Evolutionary conservation across 495 filamentous ascomycete genomes (phyloP).

Genomic region (Aspergillus panamensis): DNA sequence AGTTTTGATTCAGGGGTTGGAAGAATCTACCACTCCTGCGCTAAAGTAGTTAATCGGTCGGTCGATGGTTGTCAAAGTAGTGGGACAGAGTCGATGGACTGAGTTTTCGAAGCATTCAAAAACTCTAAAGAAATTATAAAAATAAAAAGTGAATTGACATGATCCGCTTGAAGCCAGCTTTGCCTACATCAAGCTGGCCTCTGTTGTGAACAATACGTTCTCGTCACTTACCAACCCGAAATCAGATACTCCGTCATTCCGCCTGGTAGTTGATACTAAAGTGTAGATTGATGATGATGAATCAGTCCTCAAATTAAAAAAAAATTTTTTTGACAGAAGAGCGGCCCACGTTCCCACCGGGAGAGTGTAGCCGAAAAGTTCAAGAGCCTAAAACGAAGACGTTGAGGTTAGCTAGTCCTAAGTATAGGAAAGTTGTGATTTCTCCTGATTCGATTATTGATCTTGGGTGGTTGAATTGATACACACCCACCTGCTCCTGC

Average conservation of each 20-base stretch:
- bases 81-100: neutral
- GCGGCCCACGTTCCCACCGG: constrained; percentile 15
- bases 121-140: too few relatives aligned
- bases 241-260: too few relatives aligned
- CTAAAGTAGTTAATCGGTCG: neutral
- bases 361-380: neutral
- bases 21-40: neutral
- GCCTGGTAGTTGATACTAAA: too few relatives aligned
- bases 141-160: too few relatives aligned
- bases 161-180: too few relatives aligned
- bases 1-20: constrained; percentile 6
- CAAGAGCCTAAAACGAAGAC: neutral
- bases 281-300: neutral
- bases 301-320: neutral
- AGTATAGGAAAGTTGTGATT: neutral
- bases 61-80: neutral
- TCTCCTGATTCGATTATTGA: neutral
- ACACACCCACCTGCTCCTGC: neutral
- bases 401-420: neutral
- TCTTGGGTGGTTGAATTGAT: constrained; percentile 3
- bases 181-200: too few relatives aligned
- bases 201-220: too few relatives aligned
- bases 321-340: constrained; percentile 9
- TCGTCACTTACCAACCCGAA: too few relatives aligned
- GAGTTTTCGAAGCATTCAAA: neutral